Evolutionary conservation across 2,329 filamentous ascomycete genomes (phyloP), one percentile per base, ranked within the genome.

Genomic region (Epichloe sibirici): DNA sequence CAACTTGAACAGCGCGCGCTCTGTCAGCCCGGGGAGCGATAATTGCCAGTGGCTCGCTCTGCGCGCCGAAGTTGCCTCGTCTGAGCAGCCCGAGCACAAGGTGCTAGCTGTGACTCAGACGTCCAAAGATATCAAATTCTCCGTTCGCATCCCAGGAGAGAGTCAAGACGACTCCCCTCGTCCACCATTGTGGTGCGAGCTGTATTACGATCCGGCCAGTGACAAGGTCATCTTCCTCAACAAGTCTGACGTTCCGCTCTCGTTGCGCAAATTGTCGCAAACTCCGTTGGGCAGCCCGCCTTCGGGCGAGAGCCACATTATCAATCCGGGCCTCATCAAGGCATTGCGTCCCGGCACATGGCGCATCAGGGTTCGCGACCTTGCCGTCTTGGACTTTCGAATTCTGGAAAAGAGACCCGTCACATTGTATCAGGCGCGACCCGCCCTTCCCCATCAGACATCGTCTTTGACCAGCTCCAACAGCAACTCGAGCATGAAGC

Each of bases 31-130:
- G 23, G 76, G 74, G 28, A 76, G 69, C 61, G 74, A 79, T 48
- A 80, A 75, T 64, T 77, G 75, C 62, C 73, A 75, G 61, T 81
- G 77, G 75, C 66, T 81, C 15, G 75, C 74, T 15, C 67, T 81
- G 49, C 76, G 74, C 52, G 74, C 77, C 55, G 76, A 80, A 61
- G 71, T 76, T 39, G 71, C 75, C 39, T 72, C 74, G 17, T 63
- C 74, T 42, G 71, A 75, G n/a, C 69, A 74, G 61, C 71, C 75
- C n/a, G 71, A 73, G 56, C 74, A 79, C 63, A 77, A 74, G 60
- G 78, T 81, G 47, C 65, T 82, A 28, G 78, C 78, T 38, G 78
- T 82, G 60, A 79, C 77, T 58, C 78, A 82, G 68, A 81, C 78
- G 5, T 71, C 73, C 55, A 74, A 74, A 59, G 77, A 81, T 63